Evolutionary conservation across 2,329 filamentous ascomycete species (phyloP), one percentile per base, ranked within the genome.

Genomic region (Apiospora phragmitis): DNA sequence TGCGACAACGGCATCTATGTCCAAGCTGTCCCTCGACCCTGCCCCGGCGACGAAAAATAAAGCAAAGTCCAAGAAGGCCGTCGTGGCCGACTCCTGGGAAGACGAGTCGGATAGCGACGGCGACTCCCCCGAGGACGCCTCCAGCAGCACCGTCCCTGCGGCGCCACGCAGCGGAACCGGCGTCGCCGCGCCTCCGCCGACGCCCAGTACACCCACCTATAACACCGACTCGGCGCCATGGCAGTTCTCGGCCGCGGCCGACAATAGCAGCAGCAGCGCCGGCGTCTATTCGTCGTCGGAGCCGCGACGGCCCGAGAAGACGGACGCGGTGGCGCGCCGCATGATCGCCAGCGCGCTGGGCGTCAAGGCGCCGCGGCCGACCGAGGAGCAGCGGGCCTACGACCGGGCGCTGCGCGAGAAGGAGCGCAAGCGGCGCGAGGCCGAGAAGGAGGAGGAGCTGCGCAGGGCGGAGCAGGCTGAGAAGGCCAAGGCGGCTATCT

Each of bases 311-410:
- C 95, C 94, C 0, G 95, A 97, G 82, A 99, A 97, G 85, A 97
- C 95, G 73, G 97, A 97, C 72, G 94, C 94, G 0, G 94, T 97
- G 49, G 96, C 96, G 6, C 89, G 93, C 72, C 87, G 96, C 71
- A 87, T 99, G 89, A 98, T 99, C 79, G 94, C 94, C 0, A 93
- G 93, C 4, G 94, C 93, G 0, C 83, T 98, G 74, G 96, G 96
- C 0, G 89, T 98, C 69, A 90, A 91, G 77, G 90, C 91, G 43
- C 94, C 94, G 42, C 92, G 90, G 83, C 89, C 91, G 80, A 98
- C 94, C 1, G 94, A 97, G 73, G 95, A 98, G 83, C 93, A 97
- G 85, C 88, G 87, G 76, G 93, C 94, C 69, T 98, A 96, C 80
- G 95, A 98, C 77, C 89, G 87, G 74, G 92, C 93, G 0, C 85